These are phyloP conservation scores for Galerina marginata DNA, from an alignment of 768 basidiomycete genomes.

Conservation along the genomic window DNA sequence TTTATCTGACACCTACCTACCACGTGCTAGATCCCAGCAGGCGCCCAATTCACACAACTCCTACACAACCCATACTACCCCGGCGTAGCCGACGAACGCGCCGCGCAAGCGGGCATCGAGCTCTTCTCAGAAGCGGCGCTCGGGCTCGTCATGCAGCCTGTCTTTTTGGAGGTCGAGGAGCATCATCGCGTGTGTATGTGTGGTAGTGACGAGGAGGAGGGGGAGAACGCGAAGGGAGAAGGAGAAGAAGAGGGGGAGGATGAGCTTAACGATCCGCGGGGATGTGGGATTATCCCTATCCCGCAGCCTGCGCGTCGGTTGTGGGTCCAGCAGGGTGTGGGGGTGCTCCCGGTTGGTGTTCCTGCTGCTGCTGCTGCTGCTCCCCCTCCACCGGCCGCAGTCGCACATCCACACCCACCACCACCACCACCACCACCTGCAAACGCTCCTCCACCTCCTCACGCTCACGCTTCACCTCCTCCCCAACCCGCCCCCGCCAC, in stretches of 20 bases:
- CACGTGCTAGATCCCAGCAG: conserved; percentile 29
- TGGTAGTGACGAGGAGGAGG: conserved; percentile 5
- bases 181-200: conserved; percentile 43
- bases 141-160: conserved; percentile 48
- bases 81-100: conserved; percentile 31
- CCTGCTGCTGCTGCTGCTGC: background rate
- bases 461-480: background rate
- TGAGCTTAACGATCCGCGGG: background rate
- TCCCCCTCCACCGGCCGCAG: background rate
- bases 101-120: conserved; percentile 17
- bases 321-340: background rate
- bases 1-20: background rate
- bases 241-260: background rate
- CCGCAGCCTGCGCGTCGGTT: conserved; percentile 7
- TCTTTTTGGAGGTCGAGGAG: conserved; percentile 66
- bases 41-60: conserved; percentile 17
- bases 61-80: conserved; percentile 25
- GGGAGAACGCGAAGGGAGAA: background rate
- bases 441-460: background rate
- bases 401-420: background rate
- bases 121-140: conserved; percentile 39
- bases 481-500: background rate
- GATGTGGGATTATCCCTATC: conserved; percentile 19
- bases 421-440: background rate
- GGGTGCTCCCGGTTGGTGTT: background rate